Evolutionary conservation across 192 early-diverging fungal species (phyloP).

Genomic region (Radiomyces spectabilis): DNA sequence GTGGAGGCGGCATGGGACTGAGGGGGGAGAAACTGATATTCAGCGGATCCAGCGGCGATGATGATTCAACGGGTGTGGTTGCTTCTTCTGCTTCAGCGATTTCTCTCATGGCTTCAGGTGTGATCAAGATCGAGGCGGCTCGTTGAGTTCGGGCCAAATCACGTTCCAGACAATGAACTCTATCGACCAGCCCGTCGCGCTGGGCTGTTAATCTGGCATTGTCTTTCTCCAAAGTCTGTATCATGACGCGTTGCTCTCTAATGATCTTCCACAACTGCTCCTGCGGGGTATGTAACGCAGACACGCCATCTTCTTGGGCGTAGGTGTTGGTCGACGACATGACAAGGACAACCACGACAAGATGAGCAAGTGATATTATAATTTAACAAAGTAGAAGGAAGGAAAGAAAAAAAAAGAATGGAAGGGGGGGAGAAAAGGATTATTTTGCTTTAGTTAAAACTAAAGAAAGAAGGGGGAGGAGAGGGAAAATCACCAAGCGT

Average conservation of each 20-base stretch:
- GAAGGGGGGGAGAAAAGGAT: background rate
- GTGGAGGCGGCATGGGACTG: conserved; percentile 17
- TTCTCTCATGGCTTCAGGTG: conserved; percentile 5
- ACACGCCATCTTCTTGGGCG: background rate
- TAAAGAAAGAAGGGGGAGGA: background rate
- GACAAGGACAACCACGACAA: background rate
- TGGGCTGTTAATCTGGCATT: conserved; percentile 30
- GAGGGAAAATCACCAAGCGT: background rate
- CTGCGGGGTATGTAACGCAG: conserved; percentile 44
- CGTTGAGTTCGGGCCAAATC: conserved; percentile 5
- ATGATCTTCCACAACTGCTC: conserved; percentile 90
- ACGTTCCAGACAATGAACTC: conserved; percentile 13
- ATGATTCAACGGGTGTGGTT: background rate
- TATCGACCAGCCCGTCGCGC: conserved; percentile 31
- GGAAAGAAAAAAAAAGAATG: background rate
- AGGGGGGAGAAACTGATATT: background rate
- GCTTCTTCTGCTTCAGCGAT: conserved; percentile 7
- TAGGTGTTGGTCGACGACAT: too few relatives aligned
- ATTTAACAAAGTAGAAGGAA: background rate
- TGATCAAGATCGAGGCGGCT: conserved; percentile 4
- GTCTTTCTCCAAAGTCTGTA: conserved; percentile 77
- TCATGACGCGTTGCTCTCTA: conserved; percentile 80
- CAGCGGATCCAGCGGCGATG: too few relatives aligned
- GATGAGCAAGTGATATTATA: background rate
- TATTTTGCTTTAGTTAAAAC: background rate